These are phyloP conservation scores for Madurella fahalii DNA, from an alignment of 2,329 filamentous ascomycete species.

Conservation along the genomic window DNA sequence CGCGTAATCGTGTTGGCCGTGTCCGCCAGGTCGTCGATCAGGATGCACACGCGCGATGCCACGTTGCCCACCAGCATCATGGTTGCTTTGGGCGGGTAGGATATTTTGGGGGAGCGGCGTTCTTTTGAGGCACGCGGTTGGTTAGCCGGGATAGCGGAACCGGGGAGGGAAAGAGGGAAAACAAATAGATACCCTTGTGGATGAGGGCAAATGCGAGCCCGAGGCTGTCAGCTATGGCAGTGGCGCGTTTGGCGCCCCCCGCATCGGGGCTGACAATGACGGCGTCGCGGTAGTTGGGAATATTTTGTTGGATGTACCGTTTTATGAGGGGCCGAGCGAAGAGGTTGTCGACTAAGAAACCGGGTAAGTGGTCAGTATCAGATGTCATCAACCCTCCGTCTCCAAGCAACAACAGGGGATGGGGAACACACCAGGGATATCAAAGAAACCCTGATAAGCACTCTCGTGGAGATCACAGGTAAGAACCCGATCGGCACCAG, in stretches of 20 bases:
- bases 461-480: constrained; percentile 71
- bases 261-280: constrained; percentile 96
- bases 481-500: constrained; percentile 66
- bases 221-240: constrained; percentile 90
- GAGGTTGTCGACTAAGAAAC: constrained; percentile 73
- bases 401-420: not conserved
- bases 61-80: constrained; percentile 84
- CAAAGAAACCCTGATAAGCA: constrained; percentile 71
- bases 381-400: not conserved
- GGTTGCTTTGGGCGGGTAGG: constrained; percentile 71
- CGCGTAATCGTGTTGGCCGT: constrained; percentile 96
- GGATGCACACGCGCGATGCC: constrained; percentile 67
- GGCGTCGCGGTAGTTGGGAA: constrained; percentile 78
- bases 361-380: not conserved
- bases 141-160: not conserved
- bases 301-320: constrained; percentile 71
- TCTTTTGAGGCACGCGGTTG: constrained; percentile 20
- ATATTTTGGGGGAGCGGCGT: constrained; percentile 64
- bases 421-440: constrained; percentile 22
- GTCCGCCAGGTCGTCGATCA: constrained; percentile 92
- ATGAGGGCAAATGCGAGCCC: constrained; percentile 96
- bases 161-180: not conserved
- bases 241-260: constrained; percentile 92
- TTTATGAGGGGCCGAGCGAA: constrained; percentile 76
- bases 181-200: constrained; percentile 68